phyloP scores from a whole-genome alignment of 2,329 filamentous ascomycete species.

The Sporothrix humicola region DNA sequence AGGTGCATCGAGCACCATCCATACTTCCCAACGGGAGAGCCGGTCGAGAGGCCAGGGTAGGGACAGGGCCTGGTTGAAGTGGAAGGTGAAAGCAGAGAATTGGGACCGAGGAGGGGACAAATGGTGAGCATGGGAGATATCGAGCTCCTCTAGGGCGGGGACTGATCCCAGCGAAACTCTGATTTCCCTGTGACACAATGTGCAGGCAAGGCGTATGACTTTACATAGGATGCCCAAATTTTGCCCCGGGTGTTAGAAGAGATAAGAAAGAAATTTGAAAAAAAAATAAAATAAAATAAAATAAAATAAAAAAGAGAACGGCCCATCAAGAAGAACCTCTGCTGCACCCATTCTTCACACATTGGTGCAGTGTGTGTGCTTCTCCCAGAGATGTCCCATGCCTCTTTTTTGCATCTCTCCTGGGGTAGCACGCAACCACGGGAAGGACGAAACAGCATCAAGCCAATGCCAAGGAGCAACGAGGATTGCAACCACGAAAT shows the following conservation, averaged over 20 bases:
- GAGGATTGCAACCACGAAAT: conserved; percentile 45
- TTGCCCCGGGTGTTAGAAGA: too few species aligned
- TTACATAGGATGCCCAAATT: too few species aligned
- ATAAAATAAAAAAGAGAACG: not conserved
- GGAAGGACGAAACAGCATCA: conserved; percentile 54
- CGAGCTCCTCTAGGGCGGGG: too few species aligned
- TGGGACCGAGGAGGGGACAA: conserved; percentile 33
- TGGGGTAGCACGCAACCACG: conserved; percentile 45
- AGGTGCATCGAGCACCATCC: conserved; percentile 12
- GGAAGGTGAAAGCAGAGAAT: not conserved
- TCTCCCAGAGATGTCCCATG: conserved; percentile 34
- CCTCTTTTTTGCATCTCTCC: conserved; percentile 15
- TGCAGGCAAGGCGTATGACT: too few species aligned
- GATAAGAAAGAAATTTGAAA: conserved; percentile 40
- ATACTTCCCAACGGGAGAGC: conserved; percentile 27
- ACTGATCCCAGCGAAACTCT: too few species aligned
- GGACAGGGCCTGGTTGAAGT: conserved; percentile 34
- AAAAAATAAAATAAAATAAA: not conserved
- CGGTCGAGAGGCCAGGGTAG: conserved; percentile 36
- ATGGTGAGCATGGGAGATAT: too few species aligned
- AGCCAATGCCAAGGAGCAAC: conserved; percentile 46
- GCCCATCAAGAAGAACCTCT: too few species aligned
- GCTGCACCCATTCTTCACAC: not conserved
- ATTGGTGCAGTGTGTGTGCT: not conserved
- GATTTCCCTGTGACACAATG: too few species aligned